Conservation (phyloP, 2,329 filamentous ascomycete species). For the Clarireedia paspali region DNA sequence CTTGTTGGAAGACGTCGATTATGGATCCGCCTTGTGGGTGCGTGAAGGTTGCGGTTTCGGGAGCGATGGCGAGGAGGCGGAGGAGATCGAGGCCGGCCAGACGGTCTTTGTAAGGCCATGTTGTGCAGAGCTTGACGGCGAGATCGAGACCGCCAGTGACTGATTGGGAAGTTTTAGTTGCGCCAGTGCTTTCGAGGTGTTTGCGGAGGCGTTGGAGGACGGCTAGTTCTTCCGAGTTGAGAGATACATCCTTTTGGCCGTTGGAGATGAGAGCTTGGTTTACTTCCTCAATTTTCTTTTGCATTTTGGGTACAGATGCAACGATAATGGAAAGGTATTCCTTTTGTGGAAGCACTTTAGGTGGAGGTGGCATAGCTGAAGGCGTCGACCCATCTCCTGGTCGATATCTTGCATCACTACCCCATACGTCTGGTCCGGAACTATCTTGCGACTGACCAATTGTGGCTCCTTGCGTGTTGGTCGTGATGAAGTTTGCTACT, state of each 20-base stretch:
- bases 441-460: conserved; percentile 54
- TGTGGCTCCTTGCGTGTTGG: conserved; percentile 81
- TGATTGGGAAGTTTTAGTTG: conserved; percentile 34
- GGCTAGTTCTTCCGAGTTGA: conserved; percentile 65
- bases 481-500: conserved; percentile 84
- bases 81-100: conserved; percentile 82
- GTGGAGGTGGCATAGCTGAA: conserved; percentile 29
- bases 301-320: conserved; percentile 62
- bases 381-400: conserved; percentile 54
- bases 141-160: conserved; percentile 51
- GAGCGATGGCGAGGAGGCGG: conserved; percentile 68
- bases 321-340: conserved; percentile 70
- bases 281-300: conserved; percentile 68
- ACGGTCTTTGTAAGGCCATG: conserved; percentile 74
- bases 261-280: conserved; percentile 66
- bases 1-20: conserved; percentile 50
- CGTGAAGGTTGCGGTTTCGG: conserved; percentile 54
- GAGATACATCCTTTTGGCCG: conserved; percentile 63
- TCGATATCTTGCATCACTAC: conserved; percentile 69
- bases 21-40: conserved; percentile 48
- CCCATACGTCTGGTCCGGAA: conserved; percentile 57
- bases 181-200: conserved; percentile 49
- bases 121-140: conserved; percentile 62
- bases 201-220: conserved; percentile 53
- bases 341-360: conserved; percentile 66